Base-by-base conservation (phyloP, 2,329 filamentous ascomycete species). In the Sporothrix pseudoabietina region DNA sequence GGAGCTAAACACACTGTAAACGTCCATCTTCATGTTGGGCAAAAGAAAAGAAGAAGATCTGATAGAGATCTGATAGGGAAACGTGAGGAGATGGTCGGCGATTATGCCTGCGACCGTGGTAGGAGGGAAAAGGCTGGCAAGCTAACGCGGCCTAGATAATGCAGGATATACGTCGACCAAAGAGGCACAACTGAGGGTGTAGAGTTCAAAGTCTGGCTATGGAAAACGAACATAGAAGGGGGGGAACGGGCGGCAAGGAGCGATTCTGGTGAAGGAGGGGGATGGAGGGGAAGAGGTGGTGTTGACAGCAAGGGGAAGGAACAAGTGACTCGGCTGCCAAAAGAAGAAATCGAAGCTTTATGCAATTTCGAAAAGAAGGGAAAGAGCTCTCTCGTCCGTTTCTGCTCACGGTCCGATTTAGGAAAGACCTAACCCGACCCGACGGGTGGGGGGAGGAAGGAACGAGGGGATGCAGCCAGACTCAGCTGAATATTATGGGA, bases 1-100 rank as follows among this genome's bases (percentile, higher is more conserved):
- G 76, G 82, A 84, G 77, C 80, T 84, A 52, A 82, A 86, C 77
- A 87, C 82, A 39, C 84, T 83, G 80, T 86, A 85, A 84, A 85
- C 84, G 80, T 87, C 85, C 86, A 87, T 87, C 10, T 30, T 73
- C 66, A 52, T 52, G 3, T 22, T 52, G 39, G 39, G 61, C 39
- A 30, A 47, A 5, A 12, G 6, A 44, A 47, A n/a, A 26, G 22
- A 9, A 19, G 9, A 54, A n/a, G 22, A 47, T n/a, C 12, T n/a
- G 22, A 49, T 49, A 49, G 9, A 26, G 52, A 54, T 26, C 26
- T 26, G 30, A 49, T 19, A 16, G 41, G 41, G 41, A n/a, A 68
- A n/a, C 16, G 19, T 10, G 41, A 19, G 19, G 52, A 30, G 52
- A 22, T 30, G 61, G 61, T 30, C 10, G 59, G 32, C 61, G 22